Conservation (phyloP, 1,139 yeast genomes). For the Lodderomyces elongisporus region DNA sequence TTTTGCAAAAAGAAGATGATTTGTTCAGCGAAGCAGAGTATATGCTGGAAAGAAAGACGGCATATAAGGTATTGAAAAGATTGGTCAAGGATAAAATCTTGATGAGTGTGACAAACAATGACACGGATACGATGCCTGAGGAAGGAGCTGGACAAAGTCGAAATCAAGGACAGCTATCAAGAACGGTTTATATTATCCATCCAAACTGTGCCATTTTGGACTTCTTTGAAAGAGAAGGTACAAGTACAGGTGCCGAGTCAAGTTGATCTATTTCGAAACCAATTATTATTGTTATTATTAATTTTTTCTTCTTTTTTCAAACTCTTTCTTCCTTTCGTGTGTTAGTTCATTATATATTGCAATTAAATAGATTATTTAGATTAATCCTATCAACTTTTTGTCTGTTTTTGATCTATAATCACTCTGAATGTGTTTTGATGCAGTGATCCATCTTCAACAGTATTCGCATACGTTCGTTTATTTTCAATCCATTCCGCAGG, state of each 20-base stretch:
- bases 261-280: neutral
- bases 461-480: slow-evolving; percentile 4
- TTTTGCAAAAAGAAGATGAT: slow-evolving; percentile 68
- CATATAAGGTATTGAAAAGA: slow-evolving; percentile 75
- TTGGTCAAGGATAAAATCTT: slow-evolving; percentile 82
- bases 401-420: slow-evolving; percentile 5
- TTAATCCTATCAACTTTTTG: neutral
- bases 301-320: slow-evolving; percentile 1
- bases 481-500: slow-evolving; percentile 25
- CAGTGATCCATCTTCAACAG: neutral
- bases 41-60: slow-evolving; percentile 64
- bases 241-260: neutral
- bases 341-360: neutral
- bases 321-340: neutral
- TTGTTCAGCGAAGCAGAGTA: slow-evolving; percentile 68
- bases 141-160: slow-evolving; percentile 18
- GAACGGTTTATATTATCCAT: slow-evolving; percentile 65
- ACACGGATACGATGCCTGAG: slow-evolving; percentile 24
- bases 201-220: slow-evolving; percentile 84
- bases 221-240: slow-evolving; percentile 30
- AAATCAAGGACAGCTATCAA: slow-evolving; percentile 16
- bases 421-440: slow-evolving; percentile 10
- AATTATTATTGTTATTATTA: neutral
- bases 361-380: neutral
- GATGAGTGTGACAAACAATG: slow-evolving; percentile 70